Percentiles rank a stretch among this genome's conserved stretches.
Conservation (phyloP, 106 monocot species). For the Dendrobium catenatum region DNA sequence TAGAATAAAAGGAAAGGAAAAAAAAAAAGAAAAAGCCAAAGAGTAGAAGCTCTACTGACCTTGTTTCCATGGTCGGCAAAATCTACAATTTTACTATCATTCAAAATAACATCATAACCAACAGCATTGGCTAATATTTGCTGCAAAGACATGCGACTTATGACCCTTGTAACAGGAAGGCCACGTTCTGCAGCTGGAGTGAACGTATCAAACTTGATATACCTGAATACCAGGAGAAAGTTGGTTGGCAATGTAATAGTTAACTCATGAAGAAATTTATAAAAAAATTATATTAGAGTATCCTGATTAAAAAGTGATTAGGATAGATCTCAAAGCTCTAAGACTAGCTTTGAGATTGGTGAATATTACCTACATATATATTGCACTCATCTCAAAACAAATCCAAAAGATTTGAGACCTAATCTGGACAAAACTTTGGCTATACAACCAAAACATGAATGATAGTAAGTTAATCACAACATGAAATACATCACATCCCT, state of each 20-base stretch:
- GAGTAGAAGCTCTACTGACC: conserved; percentile 29
- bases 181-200: conserved; percentile 91
- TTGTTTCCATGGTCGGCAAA: conserved; percentile 79
- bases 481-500: not conserved
- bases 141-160: conserved; percentile 94
- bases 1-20: not conserved
- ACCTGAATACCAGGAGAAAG: conserved; percentile 47
- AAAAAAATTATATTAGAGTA: not conserved
- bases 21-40: not conserved
- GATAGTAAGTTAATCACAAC: not conserved
- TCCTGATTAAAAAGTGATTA: too few species aligned
- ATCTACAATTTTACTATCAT: conserved; percentile 81
- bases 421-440: too few species aligned
- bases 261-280: not conserved
- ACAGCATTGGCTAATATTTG: conserved; percentile 78
- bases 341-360: too few species aligned
- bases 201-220: conserved; percentile 94
- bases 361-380: too few species aligned
- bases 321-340: too few species aligned
- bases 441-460: not conserved
- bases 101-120: conserved; percentile 72
- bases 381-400: too few species aligned
- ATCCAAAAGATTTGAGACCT: too few species aligned
- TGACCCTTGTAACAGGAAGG: conserved; percentile 92
- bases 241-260: not conserved